Evolutionary conservation across 2,329 filamentous ascomycete species (phyloP).

Genomic region (Pseudogymnoascus sp.): DNA sequence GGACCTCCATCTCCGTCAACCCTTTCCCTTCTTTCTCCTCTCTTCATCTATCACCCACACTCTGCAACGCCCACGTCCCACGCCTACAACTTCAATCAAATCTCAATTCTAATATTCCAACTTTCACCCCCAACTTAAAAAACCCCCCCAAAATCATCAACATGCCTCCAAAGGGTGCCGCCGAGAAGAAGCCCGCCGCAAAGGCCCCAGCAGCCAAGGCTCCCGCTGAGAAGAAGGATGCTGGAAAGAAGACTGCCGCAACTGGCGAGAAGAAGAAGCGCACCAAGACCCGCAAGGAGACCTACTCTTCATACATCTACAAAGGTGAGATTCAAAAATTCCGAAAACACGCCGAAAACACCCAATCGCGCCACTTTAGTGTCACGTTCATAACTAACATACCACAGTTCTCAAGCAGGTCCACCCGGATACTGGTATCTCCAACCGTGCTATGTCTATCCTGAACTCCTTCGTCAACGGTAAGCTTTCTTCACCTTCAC

Average conservation of each 20-base stretch:
- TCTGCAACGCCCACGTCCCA: slow-evolving; percentile 17
- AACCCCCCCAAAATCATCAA: slow-evolving; percentile 35
- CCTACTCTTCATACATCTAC: slow-evolving; percentile 99
- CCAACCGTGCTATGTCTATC: slow-evolving; percentile 99
- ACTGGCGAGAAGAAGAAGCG: slow-evolving; percentile 99
- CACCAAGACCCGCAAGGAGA: slow-evolving; percentile 99
- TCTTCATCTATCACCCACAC: slow-evolving; percentile 27
- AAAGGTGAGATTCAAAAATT: slow-evolving; percentile 60
- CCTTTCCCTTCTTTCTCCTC: slow-evolving; percentile 20
- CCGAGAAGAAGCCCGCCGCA: slow-evolving; percentile 97
- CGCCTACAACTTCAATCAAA: slow-evolving; percentile 22
- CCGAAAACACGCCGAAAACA: neutral
- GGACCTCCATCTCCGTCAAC: slow-evolving; percentile 12
- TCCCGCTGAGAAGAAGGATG: slow-evolving; percentile 98
- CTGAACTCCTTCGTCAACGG: slow-evolving; percentile 99
- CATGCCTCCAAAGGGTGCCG: slow-evolving; percentile 91
- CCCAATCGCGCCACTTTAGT: slow-evolving; percentile 11
- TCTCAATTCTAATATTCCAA: slow-evolving; percentile 30
- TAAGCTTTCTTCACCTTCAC: slow-evolving; percentile 37
- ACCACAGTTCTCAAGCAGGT: slow-evolving; percentile 93
- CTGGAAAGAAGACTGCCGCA: slow-evolving; percentile 97
- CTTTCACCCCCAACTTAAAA: slow-evolving; percentile 19
- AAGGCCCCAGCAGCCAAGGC: slow-evolving; percentile 83
- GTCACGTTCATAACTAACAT: slow-evolving; percentile 30
- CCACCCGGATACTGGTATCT: slow-evolving; percentile 99